phyloP scores from a whole-genome alignment of 2,329 filamentous ascomycete genomes.

The Sclerotinia nivalis region DNA sequence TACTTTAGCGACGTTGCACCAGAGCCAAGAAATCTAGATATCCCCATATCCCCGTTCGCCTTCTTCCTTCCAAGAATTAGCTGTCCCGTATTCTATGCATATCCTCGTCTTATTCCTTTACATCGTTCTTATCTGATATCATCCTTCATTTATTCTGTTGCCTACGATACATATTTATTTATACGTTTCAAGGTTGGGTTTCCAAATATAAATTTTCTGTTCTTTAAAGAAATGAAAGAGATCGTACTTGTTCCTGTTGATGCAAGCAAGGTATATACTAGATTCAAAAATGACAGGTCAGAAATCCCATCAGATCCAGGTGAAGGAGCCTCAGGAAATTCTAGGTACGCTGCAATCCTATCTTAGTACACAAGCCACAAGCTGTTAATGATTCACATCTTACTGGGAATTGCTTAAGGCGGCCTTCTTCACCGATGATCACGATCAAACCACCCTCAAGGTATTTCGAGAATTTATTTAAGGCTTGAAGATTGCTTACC shows the following conservation, averaged over 20 bases:
- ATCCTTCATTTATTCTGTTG: slow-evolving; percentile 20
- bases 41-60: background rate
- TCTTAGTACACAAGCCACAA: slow-evolving; percentile 2
- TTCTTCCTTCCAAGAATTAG: background rate
- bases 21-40: slow-evolving; percentile 14
- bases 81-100: slow-evolving; percentile 22
- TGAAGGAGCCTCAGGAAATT: slow-evolving; percentile 14
- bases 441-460: background rate
- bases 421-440: slow-evolving; percentile 12
- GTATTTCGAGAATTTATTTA: background rate
- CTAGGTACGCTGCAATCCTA: background rate
- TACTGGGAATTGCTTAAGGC: slow-evolving; percentile 20
- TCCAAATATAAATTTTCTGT: slow-evolving; percentile 22
- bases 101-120: background rate
- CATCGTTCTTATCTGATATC: slow-evolving; percentile 1
- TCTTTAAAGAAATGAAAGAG: background rate
- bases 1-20: slow-evolving; percentile 15
- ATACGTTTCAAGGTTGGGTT: background rate
- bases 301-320: slow-evolving; percentile 14
- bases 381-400: slow-evolving; percentile 17
- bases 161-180: background rate
- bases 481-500: slow-evolving; percentile 1
- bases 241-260: slow-evolving; percentile 14
- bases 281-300: slow-evolving; percentile 22
- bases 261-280: slow-evolving; percentile 20